Conservation (phyloP, 352 stramenopile genomes). For the Blastocystis sp. region DNA sequence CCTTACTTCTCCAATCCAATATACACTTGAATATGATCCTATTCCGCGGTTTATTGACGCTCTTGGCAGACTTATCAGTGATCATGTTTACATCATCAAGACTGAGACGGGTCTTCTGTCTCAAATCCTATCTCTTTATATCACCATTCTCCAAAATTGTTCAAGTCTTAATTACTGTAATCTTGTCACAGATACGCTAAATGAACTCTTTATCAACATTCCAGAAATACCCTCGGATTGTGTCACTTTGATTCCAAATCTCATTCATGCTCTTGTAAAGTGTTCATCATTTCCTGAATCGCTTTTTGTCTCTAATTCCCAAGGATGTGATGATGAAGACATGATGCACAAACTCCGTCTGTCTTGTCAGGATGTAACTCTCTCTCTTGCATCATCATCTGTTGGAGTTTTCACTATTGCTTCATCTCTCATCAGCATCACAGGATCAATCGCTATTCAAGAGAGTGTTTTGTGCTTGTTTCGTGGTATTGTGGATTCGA, state of each 20-base stretch:
- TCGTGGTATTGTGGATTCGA: slow-evolving; percentile 36
- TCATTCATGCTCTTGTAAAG: neutral
- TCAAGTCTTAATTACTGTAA: slow-evolving; percentile 8
- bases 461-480: slow-evolving; percentile 27
- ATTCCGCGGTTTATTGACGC: neutral
- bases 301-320: neutral
- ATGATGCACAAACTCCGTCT: slow-evolving; percentile 1
- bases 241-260: neutral
- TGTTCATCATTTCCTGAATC: neutral
- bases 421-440: neutral
- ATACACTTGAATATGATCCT: neutral
- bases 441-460: neutral
- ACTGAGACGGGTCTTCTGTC: neutral
- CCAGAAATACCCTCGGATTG: neutral
- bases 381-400: neutral
- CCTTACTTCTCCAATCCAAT: neutral
- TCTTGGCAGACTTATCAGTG: neutral
- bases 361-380: neutral
- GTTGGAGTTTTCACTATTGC: neutral
- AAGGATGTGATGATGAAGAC: neutral
- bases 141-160: neutral
- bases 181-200: slow-evolving; percentile 1
- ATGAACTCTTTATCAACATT: neutral
- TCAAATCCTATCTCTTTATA: neutral
- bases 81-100: neutral